Evolutionary conservation across 2,329 filamentous ascomycete species (phyloP).

Genomic region (Diatrype stigma): DNA sequence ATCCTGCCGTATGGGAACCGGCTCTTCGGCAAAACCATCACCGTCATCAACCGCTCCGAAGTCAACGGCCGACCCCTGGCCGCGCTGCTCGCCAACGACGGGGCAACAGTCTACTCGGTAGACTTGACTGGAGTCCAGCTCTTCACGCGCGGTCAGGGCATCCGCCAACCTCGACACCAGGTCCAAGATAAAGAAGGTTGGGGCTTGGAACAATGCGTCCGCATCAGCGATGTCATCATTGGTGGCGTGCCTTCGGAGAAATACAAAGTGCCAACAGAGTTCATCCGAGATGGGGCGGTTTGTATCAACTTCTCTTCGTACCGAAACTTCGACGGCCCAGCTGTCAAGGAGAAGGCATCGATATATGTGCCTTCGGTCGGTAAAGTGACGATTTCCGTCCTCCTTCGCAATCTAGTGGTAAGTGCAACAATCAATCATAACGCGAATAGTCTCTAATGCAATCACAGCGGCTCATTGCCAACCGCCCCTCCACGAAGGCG

Average conservation of each 20-base stretch:
- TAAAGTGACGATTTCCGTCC: conserved; percentile 92
- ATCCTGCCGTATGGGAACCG: conserved; percentile 91
- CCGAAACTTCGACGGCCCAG: conserved; percentile 82
- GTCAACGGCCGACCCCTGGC: conserved; percentile 92
- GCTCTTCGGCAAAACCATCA: conserved; percentile 88
- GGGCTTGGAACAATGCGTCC: conserved; percentile 75
- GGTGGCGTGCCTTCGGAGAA: conserved; percentile 82
- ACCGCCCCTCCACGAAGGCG: conserved; percentile 37
- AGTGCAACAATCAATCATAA: conserved; percentile 31
- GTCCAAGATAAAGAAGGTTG: conserved; percentile 79
- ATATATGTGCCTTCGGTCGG: conserved; percentile 97
- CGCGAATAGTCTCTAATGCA: conserved; percentile 18
- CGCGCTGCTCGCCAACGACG: conserved; percentile 91
- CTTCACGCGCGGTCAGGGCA: conserved; percentile 84
- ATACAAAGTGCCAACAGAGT: conserved; percentile 83
- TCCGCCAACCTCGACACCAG: conserved; percentile 81
- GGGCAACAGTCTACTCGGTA: conserved; percentile 90
- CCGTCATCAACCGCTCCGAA: conserved; percentile 93
- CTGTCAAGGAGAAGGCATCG: conserved; percentile 90
- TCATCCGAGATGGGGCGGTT: conserved; percentile 86
- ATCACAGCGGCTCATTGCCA: conserved; percentile 47
- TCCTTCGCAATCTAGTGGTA: conserved; percentile 85
- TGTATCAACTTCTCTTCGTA: conserved; percentile 98
- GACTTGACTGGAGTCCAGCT: conserved; percentile 88
- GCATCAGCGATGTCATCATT: conserved; percentile 90